phyloP scores from a whole-genome alignment of 2,329 filamentous ascomycete genomes.

The Penicillium expansum region DNA sequence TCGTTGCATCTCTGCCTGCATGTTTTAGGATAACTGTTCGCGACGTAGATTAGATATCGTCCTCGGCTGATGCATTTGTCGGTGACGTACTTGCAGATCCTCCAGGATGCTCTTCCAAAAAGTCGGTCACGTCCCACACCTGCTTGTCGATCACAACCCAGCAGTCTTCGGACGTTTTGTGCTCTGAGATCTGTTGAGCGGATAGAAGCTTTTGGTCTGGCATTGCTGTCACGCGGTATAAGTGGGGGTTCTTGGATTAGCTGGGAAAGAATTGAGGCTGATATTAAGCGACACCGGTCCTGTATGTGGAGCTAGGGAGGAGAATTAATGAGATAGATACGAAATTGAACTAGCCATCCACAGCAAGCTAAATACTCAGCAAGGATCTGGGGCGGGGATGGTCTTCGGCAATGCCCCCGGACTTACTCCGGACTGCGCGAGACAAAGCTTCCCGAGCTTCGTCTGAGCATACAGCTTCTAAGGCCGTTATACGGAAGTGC shows the following conservation, averaged over 20 bases:
- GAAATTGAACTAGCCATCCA: conserved; percentile 8
- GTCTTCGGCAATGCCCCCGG: conserved; percentile 19
- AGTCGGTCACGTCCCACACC: conserved; percentile 67
- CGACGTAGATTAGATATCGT: not conserved
- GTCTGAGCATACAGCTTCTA: not conserved
- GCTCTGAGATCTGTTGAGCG: conserved; percentile 47
- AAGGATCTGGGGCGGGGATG: not conserved
- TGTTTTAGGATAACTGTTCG: conserved; percentile 45
- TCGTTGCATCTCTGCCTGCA: conserved; percentile 47
- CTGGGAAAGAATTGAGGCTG: not conserved
- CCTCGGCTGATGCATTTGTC: not conserved
- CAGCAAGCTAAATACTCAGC: conserved; percentile 22
- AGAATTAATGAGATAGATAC: not conserved
- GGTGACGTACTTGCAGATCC: conserved; percentile 49
- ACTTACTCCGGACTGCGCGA: conserved; percentile 19
- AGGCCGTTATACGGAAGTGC: not conserved
- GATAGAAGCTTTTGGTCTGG: conserved; percentile 37
- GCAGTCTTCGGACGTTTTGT: conserved; percentile 51
- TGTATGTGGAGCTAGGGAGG: not conserved
- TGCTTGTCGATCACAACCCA: conserved; percentile 69
- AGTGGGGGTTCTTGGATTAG: not conserved
- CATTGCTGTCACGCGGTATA: conserved; percentile 21
- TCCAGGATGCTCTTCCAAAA: conserved; percentile 63
- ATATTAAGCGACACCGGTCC: not conserved
- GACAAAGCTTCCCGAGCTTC: not conserved